phyloP scores from a whole-genome alignment of 164 flowering plant species.

The Akebia trifoliata region DNA sequence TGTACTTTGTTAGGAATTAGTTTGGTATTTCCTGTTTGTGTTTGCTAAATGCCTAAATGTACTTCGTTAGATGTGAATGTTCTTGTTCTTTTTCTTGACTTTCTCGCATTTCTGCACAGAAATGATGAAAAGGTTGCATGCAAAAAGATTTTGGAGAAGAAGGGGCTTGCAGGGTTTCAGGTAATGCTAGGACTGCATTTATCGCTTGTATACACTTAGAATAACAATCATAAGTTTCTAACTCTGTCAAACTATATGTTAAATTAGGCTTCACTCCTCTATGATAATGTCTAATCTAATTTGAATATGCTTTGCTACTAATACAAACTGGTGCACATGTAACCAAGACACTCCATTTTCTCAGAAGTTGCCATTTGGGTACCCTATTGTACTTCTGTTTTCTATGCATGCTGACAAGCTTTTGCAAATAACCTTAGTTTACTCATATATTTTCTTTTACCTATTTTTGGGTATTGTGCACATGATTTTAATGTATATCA shows the following conservation, averaged over 20 bases:
- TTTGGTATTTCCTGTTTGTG: not conserved
- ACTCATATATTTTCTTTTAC: too few relatives aligned
- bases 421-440: too few relatives aligned
- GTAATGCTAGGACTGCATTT: conserved; percentile 33
- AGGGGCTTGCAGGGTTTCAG: conserved; percentile 68
- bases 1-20: conserved; percentile 1
- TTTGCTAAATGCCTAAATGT: not conserved
- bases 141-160: conserved; percentile 62
- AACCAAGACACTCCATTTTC: too few relatives aligned
- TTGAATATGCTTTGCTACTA: not conserved
- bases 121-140: conserved; percentile 70
- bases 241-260: not conserved
- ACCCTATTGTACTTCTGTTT: too few relatives aligned
- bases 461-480: too few relatives aligned
- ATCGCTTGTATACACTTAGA: not conserved
- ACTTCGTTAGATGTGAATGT: not conserved
- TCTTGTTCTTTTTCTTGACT: conserved; percentile 4
- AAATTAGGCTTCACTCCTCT: not conserved
- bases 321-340: not conserved
- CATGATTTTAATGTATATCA: too few relatives aligned
- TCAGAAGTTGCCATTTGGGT: too few relatives aligned
- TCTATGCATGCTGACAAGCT: too few relatives aligned
- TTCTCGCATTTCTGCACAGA: conserved; percentile 34
- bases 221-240: not conserved
- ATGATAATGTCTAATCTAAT: not conserved